These are phyloP conservation scores for Fraxinus platypoda DNA, from an alignment of 305 asterid genomes.

Conservation along the genomic window DNA sequence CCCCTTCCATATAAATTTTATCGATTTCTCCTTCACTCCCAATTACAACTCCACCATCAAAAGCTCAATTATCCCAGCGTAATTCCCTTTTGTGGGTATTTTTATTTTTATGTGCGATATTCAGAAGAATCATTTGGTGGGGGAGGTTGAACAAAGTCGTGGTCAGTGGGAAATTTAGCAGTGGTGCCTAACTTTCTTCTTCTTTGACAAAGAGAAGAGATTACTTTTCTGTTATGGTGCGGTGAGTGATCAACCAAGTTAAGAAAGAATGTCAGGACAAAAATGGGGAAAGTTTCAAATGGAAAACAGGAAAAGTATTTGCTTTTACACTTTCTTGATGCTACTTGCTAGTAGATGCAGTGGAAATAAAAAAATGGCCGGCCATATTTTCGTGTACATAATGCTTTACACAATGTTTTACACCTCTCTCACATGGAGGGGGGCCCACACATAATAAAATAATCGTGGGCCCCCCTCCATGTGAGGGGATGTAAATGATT, in stretches of 20 bases:
- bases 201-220: conserved; percentile 6
- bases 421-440: too few species aligned
- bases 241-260: background rate
- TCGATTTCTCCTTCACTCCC: conserved; percentile 45
- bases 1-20: conserved; percentile 27
- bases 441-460: too few species aligned
- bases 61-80: conserved; percentile 21
- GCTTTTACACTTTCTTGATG: background rate
- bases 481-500: too few species aligned
- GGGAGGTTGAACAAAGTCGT: conserved; percentile 23
- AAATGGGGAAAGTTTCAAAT: background rate
- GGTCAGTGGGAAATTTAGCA: conserved; percentile 31
- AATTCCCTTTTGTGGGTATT: background rate
- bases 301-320: background rate
- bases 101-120: background rate
- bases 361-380: too few species aligned
- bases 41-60: conserved; percentile 29
- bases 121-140: conserved; percentile 23
- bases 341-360: too few species aligned
- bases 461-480: too few species aligned
- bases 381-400: too few species aligned
- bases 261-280: background rate
- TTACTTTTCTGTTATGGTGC: conserved; percentile 30
- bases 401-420: too few species aligned
- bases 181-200: conserved; percentile 7